A percentile compares a stretch with the other conserved stretches of the same genome.
phyloP scores from a whole-genome alignment of 129 eudicot species.

The Saposhnikovia divaricata region DNA sequence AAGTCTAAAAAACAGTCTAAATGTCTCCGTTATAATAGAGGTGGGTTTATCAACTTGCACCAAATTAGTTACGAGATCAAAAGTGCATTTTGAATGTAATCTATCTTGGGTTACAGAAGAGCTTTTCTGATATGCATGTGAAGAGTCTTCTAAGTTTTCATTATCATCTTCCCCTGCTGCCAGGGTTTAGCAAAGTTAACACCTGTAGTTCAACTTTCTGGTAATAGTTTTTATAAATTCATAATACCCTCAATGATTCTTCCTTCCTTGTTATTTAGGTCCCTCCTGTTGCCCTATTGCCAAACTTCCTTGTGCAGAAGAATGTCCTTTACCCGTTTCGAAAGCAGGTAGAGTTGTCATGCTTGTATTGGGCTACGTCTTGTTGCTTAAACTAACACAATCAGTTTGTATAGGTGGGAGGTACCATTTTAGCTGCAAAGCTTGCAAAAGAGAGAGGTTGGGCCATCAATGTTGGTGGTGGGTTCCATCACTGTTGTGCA shows the following conservation, averaged over 20 bases:
- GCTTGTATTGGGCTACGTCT: not conserved
- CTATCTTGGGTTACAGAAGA: too few species aligned
- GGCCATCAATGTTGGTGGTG: conserved; percentile 98
- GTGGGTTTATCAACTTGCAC: conserved; percentile 22
- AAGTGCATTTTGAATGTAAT: not conserved
- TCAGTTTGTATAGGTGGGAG: conserved; percentile 59
- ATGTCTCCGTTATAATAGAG: conserved; percentile 72
- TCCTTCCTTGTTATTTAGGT: conserved; percentile 34
- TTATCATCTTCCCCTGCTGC: not conserved
- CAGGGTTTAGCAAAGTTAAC: not conserved
- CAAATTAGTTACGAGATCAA: not conserved
- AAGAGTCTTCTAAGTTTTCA: not conserved
- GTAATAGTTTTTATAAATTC: not conserved
- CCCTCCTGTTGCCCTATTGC: conserved; percentile 78
- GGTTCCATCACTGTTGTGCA: conserved; percentile 92
- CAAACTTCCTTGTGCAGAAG: conserved; percentile 68
- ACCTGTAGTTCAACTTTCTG: not conserved
- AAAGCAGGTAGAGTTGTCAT: conserved; percentile 49
- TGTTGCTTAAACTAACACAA: not conserved
- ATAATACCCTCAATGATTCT: not conserved
- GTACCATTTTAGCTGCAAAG: conserved; percentile 82
- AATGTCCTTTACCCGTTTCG: conserved; percentile 78
- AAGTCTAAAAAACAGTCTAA: conserved; percentile 68
- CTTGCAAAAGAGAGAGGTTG: conserved; percentile 91
- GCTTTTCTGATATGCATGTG: not conserved